phyloP scores from a whole-genome alignment of 306 rosid genomes.

The Castanospermum australe region DNA sequence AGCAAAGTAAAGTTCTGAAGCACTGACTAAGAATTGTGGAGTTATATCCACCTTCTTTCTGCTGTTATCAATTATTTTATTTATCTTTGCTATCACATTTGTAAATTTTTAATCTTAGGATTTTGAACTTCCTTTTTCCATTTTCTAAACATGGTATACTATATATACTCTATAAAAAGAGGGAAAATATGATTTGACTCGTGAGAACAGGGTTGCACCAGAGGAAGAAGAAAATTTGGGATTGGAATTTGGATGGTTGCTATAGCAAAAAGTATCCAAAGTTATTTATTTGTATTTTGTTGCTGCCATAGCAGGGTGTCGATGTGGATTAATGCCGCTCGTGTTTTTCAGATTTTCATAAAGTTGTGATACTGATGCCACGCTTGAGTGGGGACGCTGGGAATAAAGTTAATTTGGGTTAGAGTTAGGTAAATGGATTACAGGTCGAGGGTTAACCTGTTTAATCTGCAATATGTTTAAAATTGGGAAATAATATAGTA shows the following conservation, averaged over 20 bases:
- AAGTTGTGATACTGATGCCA: neutral
- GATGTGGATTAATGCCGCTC: neutral
- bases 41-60: slow-evolving; percentile 29
- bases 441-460: too few relatives aligned
- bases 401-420: neutral
- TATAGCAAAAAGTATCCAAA: neutral
- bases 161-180: neutral
- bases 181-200: slow-evolving; percentile 11
- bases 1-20: slow-evolving; percentile 30
- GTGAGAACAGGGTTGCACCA: neutral
- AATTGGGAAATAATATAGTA: too few relatives aligned
- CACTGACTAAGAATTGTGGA: slow-evolving; percentile 22
- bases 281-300: neutral
- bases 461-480: too few relatives aligned
- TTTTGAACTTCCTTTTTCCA: neutral
- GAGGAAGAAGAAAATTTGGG: slow-evolving; percentile 4
- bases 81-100: neutral
- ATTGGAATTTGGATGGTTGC: neutral
- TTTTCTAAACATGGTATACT: slow-evolving; percentile 5
- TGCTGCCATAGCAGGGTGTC: neutral
- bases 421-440: too few relatives aligned
- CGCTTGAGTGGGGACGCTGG: neutral
- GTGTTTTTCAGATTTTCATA: neutral
- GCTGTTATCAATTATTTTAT: neutral
- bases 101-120: slow-evolving; percentile 36